Conservation (phyloP, 2,329 filamentous ascomycete genomes). For the Gnomoniopsis smithogilvyi region DNA sequence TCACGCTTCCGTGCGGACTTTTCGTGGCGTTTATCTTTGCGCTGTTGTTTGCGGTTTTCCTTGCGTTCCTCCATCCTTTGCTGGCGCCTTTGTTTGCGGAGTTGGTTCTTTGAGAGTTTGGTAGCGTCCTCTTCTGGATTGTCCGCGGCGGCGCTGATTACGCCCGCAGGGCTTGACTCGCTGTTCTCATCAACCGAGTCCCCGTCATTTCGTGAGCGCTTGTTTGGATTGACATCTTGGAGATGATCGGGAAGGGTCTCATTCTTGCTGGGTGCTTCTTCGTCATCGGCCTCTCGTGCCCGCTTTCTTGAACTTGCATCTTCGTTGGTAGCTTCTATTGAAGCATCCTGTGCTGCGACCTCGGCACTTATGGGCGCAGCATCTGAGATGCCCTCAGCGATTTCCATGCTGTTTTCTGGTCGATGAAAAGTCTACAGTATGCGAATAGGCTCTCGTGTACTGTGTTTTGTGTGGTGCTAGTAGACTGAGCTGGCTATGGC, state of each 20-base stretch:
- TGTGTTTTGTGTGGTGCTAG: not conserved
- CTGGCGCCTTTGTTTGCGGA: conserved; percentile 72
- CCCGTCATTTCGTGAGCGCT: conserved; percentile 3
- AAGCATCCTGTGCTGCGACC: not conserved
- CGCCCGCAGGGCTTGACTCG: not conserved
- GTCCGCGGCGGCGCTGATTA: not conserved
- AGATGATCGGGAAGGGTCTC: not conserved
- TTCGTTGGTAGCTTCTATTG: not conserved
- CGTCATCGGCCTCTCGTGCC: not conserved
- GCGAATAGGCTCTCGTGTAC: not conserved
- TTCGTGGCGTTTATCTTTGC: conserved; percentile 53
- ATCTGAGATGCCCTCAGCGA: not conserved
- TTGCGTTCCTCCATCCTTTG: conserved; percentile 74
- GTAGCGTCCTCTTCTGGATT: conserved; percentile 1
- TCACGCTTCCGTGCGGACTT: conserved; percentile 46
- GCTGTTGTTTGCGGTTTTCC: conserved; percentile 50
- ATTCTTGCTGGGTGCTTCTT: not conserved
- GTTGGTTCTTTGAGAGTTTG: conserved; percentile 75
- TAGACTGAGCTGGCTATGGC: not conserved
- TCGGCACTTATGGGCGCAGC: not conserved
- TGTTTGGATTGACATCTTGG: conserved; percentile 3
- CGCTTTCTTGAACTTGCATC: not conserved
- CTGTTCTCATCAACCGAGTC: not conserved
- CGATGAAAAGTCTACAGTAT: not conserved
- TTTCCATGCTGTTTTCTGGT: not conserved